Evolutionary conservation across 306 rosid genomes (phyloP).

Genomic region (Rosa persica): DNA sequence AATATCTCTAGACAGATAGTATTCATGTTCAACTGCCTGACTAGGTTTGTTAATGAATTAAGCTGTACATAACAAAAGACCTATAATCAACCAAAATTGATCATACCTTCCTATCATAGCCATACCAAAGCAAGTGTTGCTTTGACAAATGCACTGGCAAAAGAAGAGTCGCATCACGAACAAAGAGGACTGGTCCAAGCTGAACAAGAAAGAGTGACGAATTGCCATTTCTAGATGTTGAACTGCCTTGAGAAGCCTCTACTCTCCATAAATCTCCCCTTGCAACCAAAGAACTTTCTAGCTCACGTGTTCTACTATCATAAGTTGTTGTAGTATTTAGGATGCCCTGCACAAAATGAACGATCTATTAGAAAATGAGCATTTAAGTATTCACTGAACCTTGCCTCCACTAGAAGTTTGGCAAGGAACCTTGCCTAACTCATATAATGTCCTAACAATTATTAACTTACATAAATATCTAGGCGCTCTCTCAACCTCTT

Average conservation of each 20-base stretch:
- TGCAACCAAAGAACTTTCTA: slow-evolving; percentile 82
- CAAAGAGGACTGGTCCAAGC: slow-evolving; percentile 90
- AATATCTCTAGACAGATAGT: background rate
- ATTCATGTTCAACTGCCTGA: background rate
- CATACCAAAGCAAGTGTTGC: slow-evolving; percentile 97
- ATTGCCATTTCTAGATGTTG: slow-evolving; percentile 71
- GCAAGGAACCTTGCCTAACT: background rate
- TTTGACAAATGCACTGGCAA: slow-evolving; percentile 92
- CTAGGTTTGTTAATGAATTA: background rate
- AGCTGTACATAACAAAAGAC: slow-evolving; percentile 1
- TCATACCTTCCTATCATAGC: slow-evolving; percentile 92
- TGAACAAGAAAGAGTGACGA: slow-evolving; percentile 90
- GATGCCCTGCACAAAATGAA: slow-evolving; percentile 54
- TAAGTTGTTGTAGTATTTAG: slow-evolving; percentile 75
- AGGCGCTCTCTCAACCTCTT: background rate
- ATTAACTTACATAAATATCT: background rate
- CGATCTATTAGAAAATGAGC: slow-evolving; percentile 19
- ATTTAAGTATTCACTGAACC: slow-evolving; percentile 5
- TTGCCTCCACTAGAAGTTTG: background rate
- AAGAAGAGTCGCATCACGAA: slow-evolving; percentile 93
- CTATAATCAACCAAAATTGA: slow-evolving; percentile 17
- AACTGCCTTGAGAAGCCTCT: slow-evolving; percentile 83
- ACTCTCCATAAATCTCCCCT: slow-evolving; percentile 98
- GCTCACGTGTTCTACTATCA: slow-evolving; percentile 82
- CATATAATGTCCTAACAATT: background rate